A percentile compares a stretch with the other conserved stretches of the same genome.
These are phyloP conservation scores for Penicillium vulpinum DNA, from an alignment of 2,329 filamentous ascomycete species.

Conservation along the genomic window DNA sequence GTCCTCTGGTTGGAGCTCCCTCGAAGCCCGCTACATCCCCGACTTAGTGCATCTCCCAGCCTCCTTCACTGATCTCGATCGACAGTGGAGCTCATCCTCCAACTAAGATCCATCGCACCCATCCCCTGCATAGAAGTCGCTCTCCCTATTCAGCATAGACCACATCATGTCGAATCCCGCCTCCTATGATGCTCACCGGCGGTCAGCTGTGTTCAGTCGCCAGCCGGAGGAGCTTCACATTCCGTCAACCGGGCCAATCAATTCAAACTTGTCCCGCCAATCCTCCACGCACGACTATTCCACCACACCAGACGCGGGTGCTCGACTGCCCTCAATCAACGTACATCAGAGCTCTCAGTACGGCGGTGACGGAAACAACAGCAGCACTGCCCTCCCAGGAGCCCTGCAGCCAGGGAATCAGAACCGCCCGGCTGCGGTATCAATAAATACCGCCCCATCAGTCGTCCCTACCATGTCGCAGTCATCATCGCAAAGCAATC, in stretches of 20 bases:
- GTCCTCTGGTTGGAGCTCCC: slow-evolving; percentile 48
- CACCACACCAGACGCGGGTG: slow-evolving; percentile 48
- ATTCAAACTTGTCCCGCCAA: slow-evolving; percentile 42
- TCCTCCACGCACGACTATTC: slow-evolving; percentile 51
- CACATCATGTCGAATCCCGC: slow-evolving; percentile 46
- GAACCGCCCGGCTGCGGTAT: slow-evolving; percentile 54
- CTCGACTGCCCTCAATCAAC: slow-evolving; percentile 57
- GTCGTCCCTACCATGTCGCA: slow-evolving; percentile 59
- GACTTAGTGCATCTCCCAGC: background rate
- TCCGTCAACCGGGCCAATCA: slow-evolving; percentile 42
- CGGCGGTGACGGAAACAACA: slow-evolving; percentile 41
- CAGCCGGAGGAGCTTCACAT: slow-evolving; percentile 60
- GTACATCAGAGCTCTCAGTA: slow-evolving; percentile 59
- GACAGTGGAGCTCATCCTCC: slow-evolving; percentile 20
- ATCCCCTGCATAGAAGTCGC: slow-evolving; percentile 11
- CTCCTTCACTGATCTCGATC: slow-evolving; percentile 4
- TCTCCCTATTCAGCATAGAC: slow-evolving; percentile 14
- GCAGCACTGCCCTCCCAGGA: slow-evolving; percentile 54
- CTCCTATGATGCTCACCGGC: slow-evolving; percentile 54
- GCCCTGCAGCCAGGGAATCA: slow-evolving; percentile 59
- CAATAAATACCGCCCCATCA: slow-evolving; percentile 58
- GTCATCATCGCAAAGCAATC: slow-evolving; percentile 51
- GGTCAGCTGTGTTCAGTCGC: slow-evolving; percentile 49
- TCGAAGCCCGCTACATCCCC: slow-evolving; percentile 38
- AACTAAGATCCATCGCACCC: slow-evolving; percentile 13